Evolutionary conservation across 495 filamentous ascomycete species (phyloP), one percentile per base, ranked within the genome.

Genomic region (Lentithecium fluviatile): DNA sequence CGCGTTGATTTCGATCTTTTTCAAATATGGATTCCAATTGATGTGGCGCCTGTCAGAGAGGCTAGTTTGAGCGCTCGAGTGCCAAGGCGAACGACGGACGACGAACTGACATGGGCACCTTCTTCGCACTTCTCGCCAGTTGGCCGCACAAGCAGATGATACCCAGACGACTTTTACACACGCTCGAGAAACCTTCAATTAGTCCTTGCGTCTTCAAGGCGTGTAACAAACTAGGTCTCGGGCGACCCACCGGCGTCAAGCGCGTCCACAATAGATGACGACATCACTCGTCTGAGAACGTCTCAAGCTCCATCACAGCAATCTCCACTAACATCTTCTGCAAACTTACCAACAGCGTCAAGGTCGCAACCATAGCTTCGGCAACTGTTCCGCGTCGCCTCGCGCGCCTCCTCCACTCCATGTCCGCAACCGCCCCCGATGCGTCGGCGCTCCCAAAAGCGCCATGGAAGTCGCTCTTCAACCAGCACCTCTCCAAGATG

Each of bases 381-480:
- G 21, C 17, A n/a, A 50, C 46, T n/a, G 58, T 29, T 20, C 17
- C 60, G 12, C 52, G 50, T 20, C 58, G 59, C 38, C 60, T 67
- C 43, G 56, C 50, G n/a, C 55, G 37, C 36, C 59, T 67, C 15
- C 43, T 57, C 24, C 52, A 40, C 65, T 61, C 51, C 26, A 68
- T 68, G 65, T 68, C 65, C 21, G 40, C 60, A n/a, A 65, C 60
- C 2, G 29, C 61, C 3, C 56, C 60, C 15, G 23, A 50, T 5
- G 55, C 65, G 15, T 37, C 71, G 17, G 62, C 58, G 32, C 61
- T 66, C 15, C 63, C 68, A 12, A 58, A 68, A 17, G 78, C 83
- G 15, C 82, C 84, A 61, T 95, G 91, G 91, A 85, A 84, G 57
- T 60, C 78, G 43, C 58, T 76, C 42, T 88, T 96, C 78, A 73